Conservation (phyloP, 805 yeast genomes). For the Priceomyces fermenticarens region DNA sequence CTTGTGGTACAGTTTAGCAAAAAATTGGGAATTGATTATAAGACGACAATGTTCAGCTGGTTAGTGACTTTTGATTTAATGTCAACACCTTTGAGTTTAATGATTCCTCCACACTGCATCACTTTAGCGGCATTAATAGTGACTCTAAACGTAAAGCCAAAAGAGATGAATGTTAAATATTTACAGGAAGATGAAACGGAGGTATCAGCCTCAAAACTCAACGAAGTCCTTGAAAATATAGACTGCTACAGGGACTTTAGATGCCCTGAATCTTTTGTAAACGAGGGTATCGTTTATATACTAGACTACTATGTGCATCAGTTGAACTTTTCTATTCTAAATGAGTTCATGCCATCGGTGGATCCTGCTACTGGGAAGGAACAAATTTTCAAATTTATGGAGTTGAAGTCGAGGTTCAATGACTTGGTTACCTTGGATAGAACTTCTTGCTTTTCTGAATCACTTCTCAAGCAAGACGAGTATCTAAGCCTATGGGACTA, state of each 20-base stretch:
- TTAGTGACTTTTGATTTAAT: slow-evolving; percentile 69
- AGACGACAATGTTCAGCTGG: slow-evolving; percentile 63
- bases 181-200: slow-evolving; percentile 12
- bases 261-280: slow-evolving; percentile 42
- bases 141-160: slow-evolving; percentile 48
- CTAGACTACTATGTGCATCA: slow-evolving; percentile 61
- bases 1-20: slow-evolving; percentile 61
- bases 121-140: slow-evolving; percentile 67
- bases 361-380: slow-evolving; percentile 41
- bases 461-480: slow-evolving; percentile 39
- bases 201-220: slow-evolving; percentile 9
- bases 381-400: slow-evolving; percentile 45
- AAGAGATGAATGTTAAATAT: slow-evolving; percentile 23
- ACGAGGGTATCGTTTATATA: slow-evolving; percentile 54
- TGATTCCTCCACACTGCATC: slow-evolving; percentile 71
- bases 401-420: slow-evolving; percentile 40
- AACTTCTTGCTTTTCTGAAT: slow-evolving; percentile 18
- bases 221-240: slow-evolving; percentile 26
- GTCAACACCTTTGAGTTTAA: slow-evolving; percentile 64
- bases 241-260: slow-evolving; percentile 35
- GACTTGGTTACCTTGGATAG: slow-evolving; percentile 35
- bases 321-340: slow-evolving; percentile 49
- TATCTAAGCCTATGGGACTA: slow-evolving; percentile 47
- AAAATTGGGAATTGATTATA: slow-evolving; percentile 42
- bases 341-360: slow-evolving; percentile 37